phyloP scores from a whole-genome alignment of 1,139 yeast species.

The Diutina neorugosa region DNA sequence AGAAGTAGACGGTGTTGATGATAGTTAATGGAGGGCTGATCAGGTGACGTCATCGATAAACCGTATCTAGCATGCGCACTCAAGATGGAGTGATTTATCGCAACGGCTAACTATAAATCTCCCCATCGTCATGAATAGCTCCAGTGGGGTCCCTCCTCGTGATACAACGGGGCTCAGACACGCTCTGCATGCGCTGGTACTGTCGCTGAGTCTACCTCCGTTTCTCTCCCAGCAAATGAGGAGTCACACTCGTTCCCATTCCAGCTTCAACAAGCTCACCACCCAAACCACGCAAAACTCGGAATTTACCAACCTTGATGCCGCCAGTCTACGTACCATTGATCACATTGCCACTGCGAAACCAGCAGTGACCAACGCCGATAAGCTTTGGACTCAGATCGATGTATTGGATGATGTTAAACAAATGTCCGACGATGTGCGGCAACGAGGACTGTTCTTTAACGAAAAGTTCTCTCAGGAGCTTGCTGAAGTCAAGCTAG shows the following conservation, averaged over 20 bases:
- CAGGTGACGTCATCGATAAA: not conserved
- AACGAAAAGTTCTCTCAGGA: conserved; percentile 48
- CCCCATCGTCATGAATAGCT: too few relatives aligned
- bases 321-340: conserved; percentile 19
- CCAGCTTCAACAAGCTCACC: not conserved
- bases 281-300: not conserved
- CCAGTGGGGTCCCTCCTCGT: not conserved
- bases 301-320: not conserved
- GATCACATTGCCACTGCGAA: conserved; percentile 36
- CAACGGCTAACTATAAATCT: not conserved
- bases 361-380: conserved; percentile 51
- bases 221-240: not conserved
- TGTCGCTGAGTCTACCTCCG: not conserved
- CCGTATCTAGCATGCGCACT: not conserved
- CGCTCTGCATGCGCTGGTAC: not conserved
- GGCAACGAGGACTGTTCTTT: conserved; percentile 45
- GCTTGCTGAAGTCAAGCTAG: conserved; percentile 39
- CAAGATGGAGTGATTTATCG: not conserved
- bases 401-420: conserved; percentile 78
- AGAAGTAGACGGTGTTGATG: not conserved
- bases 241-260: not conserved
- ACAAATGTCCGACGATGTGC: conserved; percentile 46
- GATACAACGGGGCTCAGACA: not conserved
- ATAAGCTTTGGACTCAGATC: conserved; percentile 77
- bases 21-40: too few relatives aligned